phyloP scores from a whole-genome alignment of 257 asterid genomes.

The Thymus mandschuricus region DNA sequence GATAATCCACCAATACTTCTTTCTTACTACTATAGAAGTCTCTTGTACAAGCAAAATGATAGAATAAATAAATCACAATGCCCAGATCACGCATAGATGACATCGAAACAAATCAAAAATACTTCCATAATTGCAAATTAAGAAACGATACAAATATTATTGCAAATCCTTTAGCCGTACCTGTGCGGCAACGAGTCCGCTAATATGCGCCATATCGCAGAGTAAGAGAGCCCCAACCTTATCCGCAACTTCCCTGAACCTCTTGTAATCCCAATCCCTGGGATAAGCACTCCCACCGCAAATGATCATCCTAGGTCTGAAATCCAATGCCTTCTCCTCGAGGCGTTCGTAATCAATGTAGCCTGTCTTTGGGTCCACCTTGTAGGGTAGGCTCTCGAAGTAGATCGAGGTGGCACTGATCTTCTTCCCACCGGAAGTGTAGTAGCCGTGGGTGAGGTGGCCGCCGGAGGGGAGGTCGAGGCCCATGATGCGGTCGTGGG shows the following conservation, averaged over 20 bases:
- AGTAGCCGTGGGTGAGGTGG: slow-evolving; percentile 82
- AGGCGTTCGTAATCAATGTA: slow-evolving; percentile 85
- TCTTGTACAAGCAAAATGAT: slow-evolving; percentile 2
- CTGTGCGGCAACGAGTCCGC: slow-evolving; percentile 99
- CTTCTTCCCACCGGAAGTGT: slow-evolving; percentile 84
- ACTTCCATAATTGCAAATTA: background rate
- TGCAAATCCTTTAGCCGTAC: slow-evolving; percentile 34
- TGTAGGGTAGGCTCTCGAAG: slow-evolving; percentile 90
- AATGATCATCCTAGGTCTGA: slow-evolving; percentile 86
- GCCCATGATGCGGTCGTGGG: slow-evolving; percentile 84
- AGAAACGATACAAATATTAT: background rate
- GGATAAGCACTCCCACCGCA: slow-evolving; percentile 96
- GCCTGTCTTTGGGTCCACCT: slow-evolving; percentile 78
- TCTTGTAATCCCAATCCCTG: slow-evolving; percentile 72
- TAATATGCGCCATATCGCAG: slow-evolving; percentile 97
- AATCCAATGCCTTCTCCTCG: slow-evolving; percentile 78
- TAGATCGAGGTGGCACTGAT: slow-evolving; percentile 89
- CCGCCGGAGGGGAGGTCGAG: slow-evolving; percentile 89
- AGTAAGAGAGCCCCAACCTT: slow-evolving; percentile 79
- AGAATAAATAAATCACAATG: background rate
- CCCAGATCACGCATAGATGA: slow-evolving; percentile 25
- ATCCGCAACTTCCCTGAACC: slow-evolving; percentile 58
- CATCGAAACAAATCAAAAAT: slow-evolving; percentile 10
- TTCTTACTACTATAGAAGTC: background rate
- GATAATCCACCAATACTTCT: background rate